Evolutionary conservation across 208 protist genomes (phyloP).

Genomic region (Leishmania mexicana): DNA sequence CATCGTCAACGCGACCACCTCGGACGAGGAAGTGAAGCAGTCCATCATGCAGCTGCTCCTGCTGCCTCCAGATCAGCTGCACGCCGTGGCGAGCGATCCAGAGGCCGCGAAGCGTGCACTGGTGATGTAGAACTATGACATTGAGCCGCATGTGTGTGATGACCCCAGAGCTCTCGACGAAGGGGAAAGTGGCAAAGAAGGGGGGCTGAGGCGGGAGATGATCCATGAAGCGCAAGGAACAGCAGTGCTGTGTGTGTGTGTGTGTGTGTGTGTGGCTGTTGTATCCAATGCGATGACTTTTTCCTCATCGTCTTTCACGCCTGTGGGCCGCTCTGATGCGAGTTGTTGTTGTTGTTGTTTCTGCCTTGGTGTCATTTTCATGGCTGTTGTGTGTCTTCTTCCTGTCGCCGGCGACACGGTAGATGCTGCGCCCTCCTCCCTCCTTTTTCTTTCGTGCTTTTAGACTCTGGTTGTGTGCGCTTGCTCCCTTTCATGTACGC

Average conservation of each 20-base stretch:
- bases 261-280: neutral
- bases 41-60: constrained; percentile 31
- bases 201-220: neutral
- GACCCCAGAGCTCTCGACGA: neutral
- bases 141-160: neutral
- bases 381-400: neutral
- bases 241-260: neutral
- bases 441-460: neutral
- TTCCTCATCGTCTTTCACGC: neutral
- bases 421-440: neutral
- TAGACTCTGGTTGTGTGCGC: neutral
- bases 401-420: neutral
- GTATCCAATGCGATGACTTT: too few relatives aligned
- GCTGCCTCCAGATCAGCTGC: constrained; percentile 50
- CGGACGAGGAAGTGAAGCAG: constrained; percentile 53
- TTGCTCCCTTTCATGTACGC: neutral
- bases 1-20: constrained; percentile 41
- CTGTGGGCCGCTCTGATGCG: neutral
- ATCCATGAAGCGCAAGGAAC: neutral
- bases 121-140: constrained; percentile 5
- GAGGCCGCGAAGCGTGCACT: constrained; percentile 40
- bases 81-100: constrained; percentile 32
- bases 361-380: neutral
- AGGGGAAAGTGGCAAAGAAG: neutral
- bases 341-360: neutral